Percentiles rank a stretch among this genome's conserved stretches.
phyloP scores from a whole-genome alignment of 257 asterid genomes.

The Henckelia pumila region DNA sequence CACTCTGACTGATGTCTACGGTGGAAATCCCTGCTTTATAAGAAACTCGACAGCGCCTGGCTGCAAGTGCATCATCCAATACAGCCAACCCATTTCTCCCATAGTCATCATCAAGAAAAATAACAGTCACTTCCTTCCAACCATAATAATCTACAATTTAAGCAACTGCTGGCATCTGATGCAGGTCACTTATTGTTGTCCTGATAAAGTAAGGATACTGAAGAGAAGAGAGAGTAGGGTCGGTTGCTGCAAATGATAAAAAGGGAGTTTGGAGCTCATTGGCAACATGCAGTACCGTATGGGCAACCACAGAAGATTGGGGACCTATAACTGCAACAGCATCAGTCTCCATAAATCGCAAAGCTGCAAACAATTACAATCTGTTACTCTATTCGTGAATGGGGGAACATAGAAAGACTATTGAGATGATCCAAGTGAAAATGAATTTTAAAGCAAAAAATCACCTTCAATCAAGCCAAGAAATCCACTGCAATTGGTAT shows the following conservation, averaged over 20 bases:
- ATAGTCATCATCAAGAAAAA: slow-evolving; percentile 69
- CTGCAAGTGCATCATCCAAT: slow-evolving; percentile 63
- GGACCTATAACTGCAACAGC: slow-evolving; percentile 78
- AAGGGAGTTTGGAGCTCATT: slow-evolving; percentile 77
- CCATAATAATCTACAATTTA: slow-evolving; percentile 58
- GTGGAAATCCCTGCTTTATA: slow-evolving; percentile 57
- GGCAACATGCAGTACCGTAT: slow-evolving; percentile 59
- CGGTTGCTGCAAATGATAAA: slow-evolving; percentile 79
- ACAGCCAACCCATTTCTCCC: slow-evolving; percentile 79
- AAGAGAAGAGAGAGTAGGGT: slow-evolving; percentile 74
- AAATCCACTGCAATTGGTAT: slow-evolving; percentile 89
- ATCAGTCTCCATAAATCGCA: slow-evolving; percentile 57
- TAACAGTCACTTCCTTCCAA: slow-evolving; percentile 72
- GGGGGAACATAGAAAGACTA: background rate
- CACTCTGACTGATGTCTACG: slow-evolving; percentile 30
- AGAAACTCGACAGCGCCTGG: slow-evolving; percentile 49
- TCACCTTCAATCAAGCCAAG: slow-evolving; percentile 86
- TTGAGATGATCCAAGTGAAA: background rate
- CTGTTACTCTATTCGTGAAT: slow-evolving; percentile 3
- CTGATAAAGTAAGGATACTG: slow-evolving; percentile 78
- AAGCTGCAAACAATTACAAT: slow-evolving; percentile 37
- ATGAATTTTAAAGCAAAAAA: background rate
- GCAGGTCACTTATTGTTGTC: slow-evolving; percentile 70
- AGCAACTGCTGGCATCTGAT: slow-evolving; percentile 76
- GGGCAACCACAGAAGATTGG: slow-evolving; percentile 81